Conservation (phyloP, 257 asterid genomes). For the Lycium barbarum region DNA sequence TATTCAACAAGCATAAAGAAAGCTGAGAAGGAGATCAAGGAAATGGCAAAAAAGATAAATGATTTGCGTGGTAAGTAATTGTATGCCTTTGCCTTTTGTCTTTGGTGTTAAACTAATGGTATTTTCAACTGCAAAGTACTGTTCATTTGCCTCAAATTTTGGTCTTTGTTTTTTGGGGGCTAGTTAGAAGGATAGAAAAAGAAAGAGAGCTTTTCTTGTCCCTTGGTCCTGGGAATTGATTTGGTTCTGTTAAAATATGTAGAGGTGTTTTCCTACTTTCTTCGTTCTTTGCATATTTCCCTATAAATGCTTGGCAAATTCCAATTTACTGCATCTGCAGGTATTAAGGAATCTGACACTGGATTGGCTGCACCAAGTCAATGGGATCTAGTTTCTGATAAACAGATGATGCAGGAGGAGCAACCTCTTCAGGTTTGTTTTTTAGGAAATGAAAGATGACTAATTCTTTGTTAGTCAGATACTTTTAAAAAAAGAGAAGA, state of each 20-base stretch:
- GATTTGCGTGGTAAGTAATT: slow-evolving; percentile 75
- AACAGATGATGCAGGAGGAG: slow-evolving; percentile 99
- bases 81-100: background rate
- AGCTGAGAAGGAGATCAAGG: slow-evolving; percentile 85
- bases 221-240: background rate
- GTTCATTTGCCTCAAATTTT: background rate
- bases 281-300: background rate
- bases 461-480: background rate
- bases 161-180: background rate
- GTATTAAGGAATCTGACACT: slow-evolving; percentile 94
- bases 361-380: slow-evolving; percentile 99
- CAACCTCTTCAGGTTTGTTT: slow-evolving; percentile 82
- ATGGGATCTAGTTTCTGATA: slow-evolving; percentile 98
- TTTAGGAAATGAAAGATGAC: background rate
- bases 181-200: background rate
- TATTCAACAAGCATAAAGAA: slow-evolving; percentile 82
- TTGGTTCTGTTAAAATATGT: background rate
- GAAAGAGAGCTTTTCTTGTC: slow-evolving; percentile 3
- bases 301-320: slow-evolving; percentile 1
- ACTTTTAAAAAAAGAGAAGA: background rate
- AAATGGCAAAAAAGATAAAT: slow-evolving; percentile 85
- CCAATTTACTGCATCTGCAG: slow-evolving; percentile 38
- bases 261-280: background rate
- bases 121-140: background rate
- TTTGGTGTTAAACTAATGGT: slow-evolving; percentile 1